phyloP scores from a whole-genome alignment of 176 grass and related monocot species.

The Musa beccarii region DNA sequence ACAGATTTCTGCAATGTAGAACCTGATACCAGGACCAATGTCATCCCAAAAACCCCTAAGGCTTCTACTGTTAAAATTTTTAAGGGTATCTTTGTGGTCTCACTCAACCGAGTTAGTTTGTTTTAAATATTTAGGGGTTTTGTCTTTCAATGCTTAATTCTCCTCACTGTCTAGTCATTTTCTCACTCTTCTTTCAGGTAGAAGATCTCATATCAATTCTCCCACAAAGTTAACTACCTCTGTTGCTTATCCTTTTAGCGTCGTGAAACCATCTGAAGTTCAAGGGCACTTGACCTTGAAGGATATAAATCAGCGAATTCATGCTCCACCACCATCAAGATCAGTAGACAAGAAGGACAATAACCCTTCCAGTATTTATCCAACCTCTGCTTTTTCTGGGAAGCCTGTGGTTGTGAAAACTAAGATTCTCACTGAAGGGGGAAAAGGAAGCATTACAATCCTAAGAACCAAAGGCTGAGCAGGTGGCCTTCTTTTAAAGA shows the following conservation, averaged over 20 bases:
- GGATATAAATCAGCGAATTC: constrained; percentile 72
- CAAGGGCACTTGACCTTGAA: constrained; percentile 68
- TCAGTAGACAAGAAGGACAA: constrained; percentile 37
- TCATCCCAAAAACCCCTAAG: constrained; percentile 45
- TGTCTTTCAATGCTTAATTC: constrained; percentile 13
- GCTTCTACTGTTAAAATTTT: constrained; percentile 69
- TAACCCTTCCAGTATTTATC: constrained; percentile 14
- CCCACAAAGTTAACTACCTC: constrained; percentile 55
- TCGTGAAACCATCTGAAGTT: constrained; percentile 77
- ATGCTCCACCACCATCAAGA: constrained; percentile 32
- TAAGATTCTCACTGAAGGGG: too few relatives aligned
- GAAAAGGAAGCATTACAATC: too few relatives aligned
- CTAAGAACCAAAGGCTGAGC: too few relatives aligned
- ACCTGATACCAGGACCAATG: constrained; percentile 33
- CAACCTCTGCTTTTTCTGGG: constrained; percentile 78
- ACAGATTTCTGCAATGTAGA: constrained; percentile 48
- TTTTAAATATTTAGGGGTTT: not conserved
- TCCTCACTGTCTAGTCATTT: constrained; percentile 16
- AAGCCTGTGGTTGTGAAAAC: constrained; percentile 43
- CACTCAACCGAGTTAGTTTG: constrained; percentile 18
- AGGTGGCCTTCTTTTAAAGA: not conserved
- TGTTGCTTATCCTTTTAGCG: constrained; percentile 70
- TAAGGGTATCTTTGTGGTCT: constrained; percentile 47
- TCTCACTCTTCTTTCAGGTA: constrained; percentile 32
- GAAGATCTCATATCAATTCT: constrained; percentile 39